A percentile compares a stretch with the other conserved stretches of the same genome.
phyloP scores from a whole-genome alignment of 352 stramenopile species.

The Phytopythium delawarense region DNA sequence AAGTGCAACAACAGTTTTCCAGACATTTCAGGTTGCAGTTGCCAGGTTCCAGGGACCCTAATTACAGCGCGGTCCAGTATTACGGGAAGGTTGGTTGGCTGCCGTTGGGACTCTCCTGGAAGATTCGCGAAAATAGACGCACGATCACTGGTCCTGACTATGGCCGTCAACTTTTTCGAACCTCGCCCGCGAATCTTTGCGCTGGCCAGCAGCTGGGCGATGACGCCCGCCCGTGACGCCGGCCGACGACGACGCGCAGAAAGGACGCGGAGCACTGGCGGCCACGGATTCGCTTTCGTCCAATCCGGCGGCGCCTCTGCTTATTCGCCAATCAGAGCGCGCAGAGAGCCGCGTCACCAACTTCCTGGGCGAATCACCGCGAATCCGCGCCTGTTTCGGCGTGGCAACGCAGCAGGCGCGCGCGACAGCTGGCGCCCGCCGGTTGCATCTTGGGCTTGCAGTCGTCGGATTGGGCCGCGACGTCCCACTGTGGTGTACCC shows the following conservation, averaged over 20 bases:
- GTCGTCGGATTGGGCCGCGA: constrained; percentile 2
- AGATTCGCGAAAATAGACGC: constrained; percentile 5
- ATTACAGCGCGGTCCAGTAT: background rate
- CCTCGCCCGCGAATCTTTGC: constrained; percentile 4
- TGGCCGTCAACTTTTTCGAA: background rate
- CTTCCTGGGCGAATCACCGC: background rate
- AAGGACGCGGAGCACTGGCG: background rate
- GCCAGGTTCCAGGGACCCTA: background rate
- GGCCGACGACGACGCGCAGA: constrained; percentile 3
- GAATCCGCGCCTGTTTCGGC: constrained; percentile 4
- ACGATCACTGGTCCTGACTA: background rate
- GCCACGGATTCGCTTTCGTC: background rate
- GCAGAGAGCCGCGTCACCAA: constrained; percentile 1
- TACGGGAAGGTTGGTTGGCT: background rate
- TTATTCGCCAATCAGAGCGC: background rate
- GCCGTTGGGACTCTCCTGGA: background rate
- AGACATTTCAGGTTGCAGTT: constrained; percentile 6
- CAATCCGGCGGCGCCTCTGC: background rate
- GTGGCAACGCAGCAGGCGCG: background rate
- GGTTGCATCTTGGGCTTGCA: constrained; percentile 3
- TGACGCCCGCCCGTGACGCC: background rate
- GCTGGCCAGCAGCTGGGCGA: background rate
- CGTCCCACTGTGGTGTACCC: constrained; percentile 1
- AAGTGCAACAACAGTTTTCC: background rate
- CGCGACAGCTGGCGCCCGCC: background rate